phyloP scores from a whole-genome alignment of 768 basidiomycete species.

The Mycena polygramma region DNA sequence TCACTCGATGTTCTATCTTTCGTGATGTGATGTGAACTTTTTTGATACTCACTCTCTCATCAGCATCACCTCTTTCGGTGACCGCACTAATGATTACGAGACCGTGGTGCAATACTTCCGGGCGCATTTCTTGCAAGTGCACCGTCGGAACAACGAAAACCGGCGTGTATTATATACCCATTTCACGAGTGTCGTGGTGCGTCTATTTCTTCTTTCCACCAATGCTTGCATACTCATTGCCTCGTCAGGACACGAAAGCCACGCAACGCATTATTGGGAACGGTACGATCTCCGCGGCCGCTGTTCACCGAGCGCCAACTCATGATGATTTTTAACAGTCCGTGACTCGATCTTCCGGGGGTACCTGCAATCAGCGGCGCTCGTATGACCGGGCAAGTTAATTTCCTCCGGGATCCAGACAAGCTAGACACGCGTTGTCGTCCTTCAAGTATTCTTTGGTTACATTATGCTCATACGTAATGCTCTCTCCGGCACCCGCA shows the following conservation, averaged over 20 bases:
- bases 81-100: conserved; percentile 85
- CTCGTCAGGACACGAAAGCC: conserved; percentile 79
- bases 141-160: conserved; percentile 83
- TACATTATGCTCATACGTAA: conserved; percentile 37
- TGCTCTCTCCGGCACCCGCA: conserved; percentile 21
- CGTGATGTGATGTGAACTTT: conserved; percentile 18
- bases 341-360: conserved; percentile 84
- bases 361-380: conserved; percentile 78
- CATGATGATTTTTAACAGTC: conserved; percentile 53
- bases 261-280: conserved; percentile 88
- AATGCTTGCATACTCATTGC: not conserved
- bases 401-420: not conserved
- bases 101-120: conserved; percentile 89
- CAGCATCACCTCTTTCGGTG: conserved; percentile 86
- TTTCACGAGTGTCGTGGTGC: conserved; percentile 84
- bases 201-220: conserved; percentile 36
- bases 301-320: conserved; percentile 31
- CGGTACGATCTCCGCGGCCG: conserved; percentile 54
- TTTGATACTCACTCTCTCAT: conserved; percentile 20
- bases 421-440: not conserved
- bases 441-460: not conserved
- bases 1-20: not conserved
- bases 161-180: conserved; percentile 86
- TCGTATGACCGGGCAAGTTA: conserved; percentile 59
- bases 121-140: conserved; percentile 88